These are phyloP conservation scores for Colletotrichum kahawae DNA, from an alignment of 2,329 filamentous ascomycete genomes.

Conservation along the genomic window DNA sequence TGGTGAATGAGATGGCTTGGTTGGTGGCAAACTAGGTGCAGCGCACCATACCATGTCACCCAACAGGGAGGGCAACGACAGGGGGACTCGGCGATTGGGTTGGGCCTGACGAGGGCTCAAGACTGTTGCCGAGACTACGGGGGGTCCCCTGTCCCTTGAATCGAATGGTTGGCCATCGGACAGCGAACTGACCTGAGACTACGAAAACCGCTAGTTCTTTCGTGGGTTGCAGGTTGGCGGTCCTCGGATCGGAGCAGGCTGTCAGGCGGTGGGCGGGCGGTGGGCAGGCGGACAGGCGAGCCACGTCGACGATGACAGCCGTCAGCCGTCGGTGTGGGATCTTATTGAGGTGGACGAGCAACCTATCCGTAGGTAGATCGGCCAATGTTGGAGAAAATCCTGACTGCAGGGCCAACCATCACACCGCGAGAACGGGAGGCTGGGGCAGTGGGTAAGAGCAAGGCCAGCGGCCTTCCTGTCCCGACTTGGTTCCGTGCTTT, in stretches of 20 bases:
- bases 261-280: neutral
- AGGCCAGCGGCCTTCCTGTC: slow-evolving; percentile 9
- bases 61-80: neutral
- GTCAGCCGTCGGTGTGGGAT: neutral
- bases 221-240: neutral
- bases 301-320: neutral
- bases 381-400: neutral
- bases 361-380: neutral
- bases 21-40: neutral
- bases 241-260: neutral
- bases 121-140: neutral
- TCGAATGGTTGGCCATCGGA: neutral
- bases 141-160: neutral
- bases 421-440: neutral
- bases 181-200: neutral
- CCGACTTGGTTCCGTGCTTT: slow-evolving; percentile 7
- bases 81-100: neutral
- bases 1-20: neutral
- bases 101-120: neutral
- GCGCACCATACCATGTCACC: too few species aligned
- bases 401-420: neutral
- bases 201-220: neutral
- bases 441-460: neutral
- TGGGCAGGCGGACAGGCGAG: neutral
- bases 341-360: neutral